These are phyloP conservation scores for Aureobasidium vineae DNA, from an alignment of 2,329 filamentous ascomycete genomes.

Conservation along the genomic window DNA sequence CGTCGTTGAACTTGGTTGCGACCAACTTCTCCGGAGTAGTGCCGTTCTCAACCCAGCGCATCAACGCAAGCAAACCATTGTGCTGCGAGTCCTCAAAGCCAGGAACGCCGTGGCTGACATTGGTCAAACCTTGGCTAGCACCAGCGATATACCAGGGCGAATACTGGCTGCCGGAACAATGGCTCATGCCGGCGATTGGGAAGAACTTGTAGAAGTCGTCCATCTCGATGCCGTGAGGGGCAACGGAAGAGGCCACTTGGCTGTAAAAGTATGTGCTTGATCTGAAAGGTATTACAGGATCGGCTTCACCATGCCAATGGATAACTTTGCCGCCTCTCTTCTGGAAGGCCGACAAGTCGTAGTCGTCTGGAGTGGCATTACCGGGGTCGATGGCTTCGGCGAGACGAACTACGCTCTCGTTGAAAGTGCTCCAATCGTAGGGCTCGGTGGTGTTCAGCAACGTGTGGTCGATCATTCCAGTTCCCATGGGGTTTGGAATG, in stretches of 20 bases:
- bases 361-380: constrained; percentile 39
- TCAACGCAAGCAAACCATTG: constrained; percentile 40
- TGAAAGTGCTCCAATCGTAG: constrained; percentile 48
- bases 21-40: constrained; percentile 40
- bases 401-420: constrained; percentile 41
- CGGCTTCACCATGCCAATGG: constrained; percentile 44
- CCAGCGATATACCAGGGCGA: constrained; percentile 13
- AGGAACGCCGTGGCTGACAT: constrained; percentile 32
- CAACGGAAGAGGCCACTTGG: constrained; percentile 44
- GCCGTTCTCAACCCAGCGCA: constrained; percentile 43
- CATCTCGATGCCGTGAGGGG: constrained; percentile 32
- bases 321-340: constrained; percentile 48
- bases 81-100: constrained; percentile 38
- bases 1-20: constrained; percentile 39
- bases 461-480: background rate
- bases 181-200: constrained; percentile 53
- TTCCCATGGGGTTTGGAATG: background rate
- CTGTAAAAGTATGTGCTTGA: constrained; percentile 53
- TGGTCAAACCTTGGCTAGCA: constrained; percentile 44
- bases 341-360: constrained; percentile 41
- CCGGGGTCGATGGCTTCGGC: constrained; percentile 44
- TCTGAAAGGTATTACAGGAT: constrained; percentile 47
- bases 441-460: constrained; percentile 34
- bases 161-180: constrained; percentile 48
- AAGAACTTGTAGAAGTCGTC: constrained; percentile 52